phyloP scores from a whole-genome alignment of 2,329 filamentous ascomycete species.

The Apiospora kogelbergensis region DNA sequence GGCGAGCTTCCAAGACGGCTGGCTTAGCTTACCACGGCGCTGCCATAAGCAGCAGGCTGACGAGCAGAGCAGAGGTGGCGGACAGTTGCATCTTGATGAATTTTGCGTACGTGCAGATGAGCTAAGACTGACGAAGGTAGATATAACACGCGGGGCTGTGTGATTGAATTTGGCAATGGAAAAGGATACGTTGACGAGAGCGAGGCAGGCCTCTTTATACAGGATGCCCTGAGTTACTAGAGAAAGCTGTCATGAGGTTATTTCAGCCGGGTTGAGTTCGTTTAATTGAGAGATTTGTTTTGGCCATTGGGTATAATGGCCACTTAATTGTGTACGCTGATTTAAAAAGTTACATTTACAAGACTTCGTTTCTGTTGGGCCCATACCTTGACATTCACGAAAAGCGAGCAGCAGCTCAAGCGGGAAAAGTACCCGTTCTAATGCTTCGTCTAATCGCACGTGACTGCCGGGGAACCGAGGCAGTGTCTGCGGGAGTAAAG shows the following conservation, averaged over 20 bases:
- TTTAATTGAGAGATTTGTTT: too few relatives aligned
- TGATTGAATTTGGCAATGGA: background rate
- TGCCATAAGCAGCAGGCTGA: background rate
- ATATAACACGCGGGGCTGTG: background rate
- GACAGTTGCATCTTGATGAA: background rate
- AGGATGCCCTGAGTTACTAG: too few relatives aligned
- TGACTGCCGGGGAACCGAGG: background rate
- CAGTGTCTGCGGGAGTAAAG: background rate
- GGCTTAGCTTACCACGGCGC: background rate
- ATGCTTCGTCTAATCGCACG: background rate
- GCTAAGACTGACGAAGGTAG: background rate
- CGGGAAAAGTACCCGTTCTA: too few relatives aligned
- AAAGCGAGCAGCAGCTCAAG: too few relatives aligned
- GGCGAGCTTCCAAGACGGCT: background rate
- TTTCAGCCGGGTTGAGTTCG: too few relatives aligned
- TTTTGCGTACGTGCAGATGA: background rate
- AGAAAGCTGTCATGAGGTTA: too few relatives aligned
- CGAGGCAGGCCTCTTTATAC: too few relatives aligned
- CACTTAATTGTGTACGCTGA: too few relatives aligned
- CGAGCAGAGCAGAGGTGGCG: background rate
- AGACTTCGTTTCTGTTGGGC: too few relatives aligned
- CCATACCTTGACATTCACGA: too few relatives aligned
- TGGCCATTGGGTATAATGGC: too few relatives aligned
- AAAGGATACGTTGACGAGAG: background rate
- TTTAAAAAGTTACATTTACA: too few relatives aligned